Percentiles rank a stretch among this genome's conserved stretches.
These are phyloP conservation scores for Diplosphaera chodatii DNA, from an alignment of 139 green algal species.

Conservation along the genomic window DNA sequence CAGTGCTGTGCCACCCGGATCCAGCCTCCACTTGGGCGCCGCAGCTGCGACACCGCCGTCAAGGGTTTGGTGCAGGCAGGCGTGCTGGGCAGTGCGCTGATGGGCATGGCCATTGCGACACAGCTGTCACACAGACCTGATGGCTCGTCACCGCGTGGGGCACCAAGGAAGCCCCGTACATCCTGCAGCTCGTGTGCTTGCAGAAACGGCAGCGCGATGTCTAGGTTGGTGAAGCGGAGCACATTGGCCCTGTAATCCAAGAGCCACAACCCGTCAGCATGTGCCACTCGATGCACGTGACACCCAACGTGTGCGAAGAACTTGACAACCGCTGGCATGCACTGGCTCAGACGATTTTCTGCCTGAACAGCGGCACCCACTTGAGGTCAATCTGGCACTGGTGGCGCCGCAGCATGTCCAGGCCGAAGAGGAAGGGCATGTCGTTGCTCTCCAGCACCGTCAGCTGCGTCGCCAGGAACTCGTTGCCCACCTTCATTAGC, in stretches of 20 bases:
- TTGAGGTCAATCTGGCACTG: constrained; percentile 67
- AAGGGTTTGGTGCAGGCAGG: too few relatives aligned
- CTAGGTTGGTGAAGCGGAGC: constrained; percentile 56
- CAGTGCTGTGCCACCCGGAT: too few relatives aligned
- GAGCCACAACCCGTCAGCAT: too few relatives aligned
- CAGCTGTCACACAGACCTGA: not conserved
- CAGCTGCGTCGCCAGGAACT: constrained; percentile 76
- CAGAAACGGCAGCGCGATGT: constrained; percentile 71
- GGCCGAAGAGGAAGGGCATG: constrained; percentile 92
- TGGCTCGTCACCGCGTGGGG: too few relatives aligned
- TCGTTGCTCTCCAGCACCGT: constrained; percentile 81
- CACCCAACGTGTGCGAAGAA: too few relatives aligned
- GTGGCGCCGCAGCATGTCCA: constrained; percentile 91
- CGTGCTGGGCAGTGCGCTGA: too few relatives aligned
- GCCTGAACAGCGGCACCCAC: too few relatives aligned
- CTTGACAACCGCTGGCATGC: too few relatives aligned
- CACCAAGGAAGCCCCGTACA: not conserved
- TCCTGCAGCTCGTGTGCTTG: constrained; percentile 44
- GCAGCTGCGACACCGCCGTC: too few relatives aligned
- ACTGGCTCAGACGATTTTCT: too few relatives aligned
- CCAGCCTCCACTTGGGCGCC: too few relatives aligned
- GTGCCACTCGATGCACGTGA: too few relatives aligned
- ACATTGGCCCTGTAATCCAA: constrained; percentile 35
- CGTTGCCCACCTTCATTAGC: constrained; percentile 61
- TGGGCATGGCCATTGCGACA: not conserved